These are phyloP conservation scores for Centella asiatica DNA, from an alignment of 129 eudicot genomes.

Conservation along the genomic window DNA sequence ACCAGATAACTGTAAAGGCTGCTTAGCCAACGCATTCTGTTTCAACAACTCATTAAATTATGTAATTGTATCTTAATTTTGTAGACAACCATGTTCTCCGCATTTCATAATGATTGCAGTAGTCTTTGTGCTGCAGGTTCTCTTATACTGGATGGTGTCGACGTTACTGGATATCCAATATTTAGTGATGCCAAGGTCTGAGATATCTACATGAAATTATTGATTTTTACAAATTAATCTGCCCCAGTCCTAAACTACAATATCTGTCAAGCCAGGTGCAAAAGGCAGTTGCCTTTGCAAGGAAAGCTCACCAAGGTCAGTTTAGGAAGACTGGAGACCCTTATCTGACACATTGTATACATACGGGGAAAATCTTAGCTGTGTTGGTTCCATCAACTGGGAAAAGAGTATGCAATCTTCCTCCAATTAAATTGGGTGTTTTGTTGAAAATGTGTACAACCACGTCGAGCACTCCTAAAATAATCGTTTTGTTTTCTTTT, in stretches of 20 bases:
- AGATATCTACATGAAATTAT: constrained; percentile 26
- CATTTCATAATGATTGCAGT: constrained; percentile 1
- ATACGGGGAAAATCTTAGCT: constrained; percentile 82
- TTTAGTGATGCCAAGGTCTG: constrained; percentile 70
- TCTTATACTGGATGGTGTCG: constrained; percentile 77
- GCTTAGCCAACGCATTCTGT: background rate
- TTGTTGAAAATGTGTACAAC: background rate
- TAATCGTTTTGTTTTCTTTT: background rate
- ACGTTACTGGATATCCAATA: constrained; percentile 78
- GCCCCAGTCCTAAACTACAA: constrained; percentile 28
- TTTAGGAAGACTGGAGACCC: constrained; percentile 77
- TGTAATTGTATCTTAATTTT: background rate
- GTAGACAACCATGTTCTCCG: background rate
- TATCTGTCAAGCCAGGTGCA: constrained; percentile 76
- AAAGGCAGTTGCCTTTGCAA: constrained; percentile 87
- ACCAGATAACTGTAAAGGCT: background rate
- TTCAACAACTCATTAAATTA: background rate
- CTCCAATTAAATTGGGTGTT: background rate
- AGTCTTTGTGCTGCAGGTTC: constrained; percentile 48
- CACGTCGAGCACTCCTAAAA: too few relatives aligned
- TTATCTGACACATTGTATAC: constrained; percentile 82
- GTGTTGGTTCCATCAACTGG: constrained; percentile 77
- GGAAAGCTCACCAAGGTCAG: constrained; percentile 88
- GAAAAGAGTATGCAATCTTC: constrained; percentile 36
- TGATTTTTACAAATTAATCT: constrained; percentile 4